Base-by-base conservation (phyloP, 805 yeast genomes). In the Pichia cabralensis region DNA sequence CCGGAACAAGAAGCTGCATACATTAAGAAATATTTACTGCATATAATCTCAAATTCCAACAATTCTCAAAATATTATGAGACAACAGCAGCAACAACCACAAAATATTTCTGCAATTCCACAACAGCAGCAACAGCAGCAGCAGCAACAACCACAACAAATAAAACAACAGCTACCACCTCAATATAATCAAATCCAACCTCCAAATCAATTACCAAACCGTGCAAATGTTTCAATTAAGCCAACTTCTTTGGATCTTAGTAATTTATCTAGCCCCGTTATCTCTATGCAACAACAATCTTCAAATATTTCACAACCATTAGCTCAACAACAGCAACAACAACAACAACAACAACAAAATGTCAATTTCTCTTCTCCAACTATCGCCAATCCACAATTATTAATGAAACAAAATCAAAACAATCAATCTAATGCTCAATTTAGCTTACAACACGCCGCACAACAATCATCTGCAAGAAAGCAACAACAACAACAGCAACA, bases 1-100 rank as follows among this genome's bases (percentile, higher is more conserved):
- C 56, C 48, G 2, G 62, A 56, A 30, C 61, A 60, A 36, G 60
- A 58, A 28, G 53, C 47, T 29, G 46, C 47, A n/a, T 60, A 55
- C 35, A 52, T 56, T 24, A 54, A 51, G 35, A 55, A 52, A 30
- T 60, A 53, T 38, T 38, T 60, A 33, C 42, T 49, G 27, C 61
- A 56, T 33, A 35, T 53, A 15, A 34, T 56, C 24, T 55, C 45
- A 28, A 46, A 41, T 32, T 48, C 35, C 12, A 27, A 17, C 6
- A 22, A 22, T 22, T 13, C 24, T 11, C 24, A 22, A 20, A 38
- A 35, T 13, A 30, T 33, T 31, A 34, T 23, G 26, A 34, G 28
- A 18, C 40, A 15, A 22, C 38, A 28, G 22, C 54, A 44, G 29
- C 49, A 42, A 33, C 53, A 33, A 21, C 38, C 33, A 35, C 36